Evolutionary conservation across 768 basidiomycete genomes (phyloP).

Genomic region (Tylopilus sp.): DNA sequence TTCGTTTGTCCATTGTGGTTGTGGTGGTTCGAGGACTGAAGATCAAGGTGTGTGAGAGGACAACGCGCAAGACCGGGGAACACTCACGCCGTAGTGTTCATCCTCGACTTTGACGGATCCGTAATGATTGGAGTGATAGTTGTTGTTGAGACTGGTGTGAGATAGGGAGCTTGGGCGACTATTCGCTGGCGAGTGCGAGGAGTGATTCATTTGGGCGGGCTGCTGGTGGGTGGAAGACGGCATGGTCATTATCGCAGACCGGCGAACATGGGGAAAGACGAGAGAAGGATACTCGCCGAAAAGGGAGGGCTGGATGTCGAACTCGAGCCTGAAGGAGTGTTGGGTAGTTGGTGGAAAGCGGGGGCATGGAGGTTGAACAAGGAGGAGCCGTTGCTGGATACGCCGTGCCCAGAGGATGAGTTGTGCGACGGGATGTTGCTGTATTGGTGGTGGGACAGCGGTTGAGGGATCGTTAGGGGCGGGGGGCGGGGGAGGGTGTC

Average conservation of each 20-base stretch:
- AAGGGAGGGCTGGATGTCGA: conserved; percentile 76
- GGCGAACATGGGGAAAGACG: conserved; percentile 11
- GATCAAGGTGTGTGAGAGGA: background rate
- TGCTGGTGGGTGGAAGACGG: conserved; percentile 45
- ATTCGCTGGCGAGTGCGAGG: conserved; percentile 47
- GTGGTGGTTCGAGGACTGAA: conserved; percentile 31
- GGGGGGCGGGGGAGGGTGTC: conserved; percentile 42
- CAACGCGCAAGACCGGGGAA: conserved; percentile 1
- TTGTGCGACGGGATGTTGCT: conserved; percentile 38
- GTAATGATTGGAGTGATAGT: conserved; percentile 48
- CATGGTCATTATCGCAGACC: conserved; percentile 41
- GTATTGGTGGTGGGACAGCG: conserved; percentile 49
- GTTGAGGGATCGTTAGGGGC: conserved; percentile 61
- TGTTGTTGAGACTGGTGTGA: conserved; percentile 38
- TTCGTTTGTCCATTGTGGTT: conserved; percentile 34
- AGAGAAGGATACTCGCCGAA: conserved; percentile 75
- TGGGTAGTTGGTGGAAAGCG: conserved; percentile 59
- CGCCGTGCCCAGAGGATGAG: conserved; percentile 39
- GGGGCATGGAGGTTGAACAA: conserved; percentile 54
- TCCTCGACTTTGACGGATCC: conserved; percentile 66
- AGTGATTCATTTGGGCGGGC: conserved; percentile 66
- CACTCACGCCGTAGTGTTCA: conserved; percentile 52
- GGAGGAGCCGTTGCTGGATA: conserved; percentile 37
- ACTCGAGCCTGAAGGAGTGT: conserved; percentile 70
- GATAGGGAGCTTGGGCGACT: conserved; percentile 44